phyloP scores from a whole-genome alignment of 768 basidiomycete species.

The Rhodosporidiobolus sp. region DNA sequence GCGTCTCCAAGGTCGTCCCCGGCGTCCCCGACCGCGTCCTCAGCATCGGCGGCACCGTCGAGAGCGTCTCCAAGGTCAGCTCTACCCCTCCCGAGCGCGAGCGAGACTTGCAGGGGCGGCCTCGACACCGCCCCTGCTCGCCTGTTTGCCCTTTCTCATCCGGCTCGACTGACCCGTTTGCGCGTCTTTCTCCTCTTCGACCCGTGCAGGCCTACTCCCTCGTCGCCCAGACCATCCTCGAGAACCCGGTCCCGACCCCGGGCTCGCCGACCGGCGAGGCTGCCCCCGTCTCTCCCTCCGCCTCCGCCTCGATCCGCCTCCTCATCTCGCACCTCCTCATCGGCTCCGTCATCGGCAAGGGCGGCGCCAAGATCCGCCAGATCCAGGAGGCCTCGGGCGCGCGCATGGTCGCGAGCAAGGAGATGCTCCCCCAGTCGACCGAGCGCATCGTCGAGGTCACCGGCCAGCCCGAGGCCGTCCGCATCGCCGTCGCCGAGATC shows the following conservation, averaged over 20 bases:
- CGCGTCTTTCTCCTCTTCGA: slow-evolving; percentile 11
- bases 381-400: slow-evolving; percentile 95
- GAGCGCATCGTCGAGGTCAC: slow-evolving; percentile 98
- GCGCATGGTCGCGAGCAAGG: slow-evolving; percentile 97
- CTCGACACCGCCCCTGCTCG: neutral
- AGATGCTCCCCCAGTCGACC: slow-evolving; percentile 98
- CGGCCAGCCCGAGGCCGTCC: slow-evolving; percentile 85
- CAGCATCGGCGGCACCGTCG: slow-evolving; percentile 85
- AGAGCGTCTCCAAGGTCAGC: slow-evolving; percentile 82
- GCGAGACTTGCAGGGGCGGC: too few relatives aligned
- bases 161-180: neutral
- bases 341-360: slow-evolving; percentile 89
- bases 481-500: slow-evolving; percentile 90
- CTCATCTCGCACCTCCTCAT: slow-evolving; percentile 98
- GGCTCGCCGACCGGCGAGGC: slow-evolving; percentile 69
- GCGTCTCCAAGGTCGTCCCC: slow-evolving; percentile 96
- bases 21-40: slow-evolving; percentile 98
- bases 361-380: slow-evolving; percentile 95
- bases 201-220: slow-evolving; percentile 77
- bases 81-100: neutral
- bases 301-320: slow-evolving; percentile 80
- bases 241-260: slow-evolving; percentile 68
- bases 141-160: neutral
- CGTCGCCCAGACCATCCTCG: slow-evolving; percentile 65
- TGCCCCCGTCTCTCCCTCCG: slow-evolving; percentile 57